Conservation (phyloP, 1,284 basidiomycete genomes). For the Boletus mariae region DNA sequence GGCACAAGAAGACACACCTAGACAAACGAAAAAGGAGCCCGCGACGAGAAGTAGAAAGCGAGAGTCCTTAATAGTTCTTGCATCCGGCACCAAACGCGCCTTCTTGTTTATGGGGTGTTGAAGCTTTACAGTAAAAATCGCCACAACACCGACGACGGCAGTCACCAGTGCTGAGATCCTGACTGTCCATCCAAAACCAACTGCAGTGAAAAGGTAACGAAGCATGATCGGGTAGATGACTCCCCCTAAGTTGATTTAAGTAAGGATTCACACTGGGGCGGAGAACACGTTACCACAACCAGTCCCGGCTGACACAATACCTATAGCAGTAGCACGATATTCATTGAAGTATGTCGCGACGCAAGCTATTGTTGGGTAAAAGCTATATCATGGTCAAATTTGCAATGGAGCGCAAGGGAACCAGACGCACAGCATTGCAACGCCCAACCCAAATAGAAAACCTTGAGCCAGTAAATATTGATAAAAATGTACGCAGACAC, state of each 20-base stretch:
- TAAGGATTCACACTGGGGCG: constrained; percentile 17
- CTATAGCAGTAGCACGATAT: constrained; percentile 58
- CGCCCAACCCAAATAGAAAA: constrained; percentile 55
- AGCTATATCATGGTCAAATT: constrained; percentile 37
- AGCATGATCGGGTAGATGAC: constrained; percentile 67
- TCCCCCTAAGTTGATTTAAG: constrained; percentile 43
- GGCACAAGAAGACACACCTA: constrained; percentile 32
- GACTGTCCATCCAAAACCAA: constrained; percentile 64
- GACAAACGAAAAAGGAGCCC: constrained; percentile 49
- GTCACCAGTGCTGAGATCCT: constrained; percentile 46
- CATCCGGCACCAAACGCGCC: constrained; percentile 20
- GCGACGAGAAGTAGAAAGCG: constrained; percentile 43
- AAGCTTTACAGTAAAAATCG: constrained; percentile 40
- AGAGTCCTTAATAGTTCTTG: constrained; percentile 40
- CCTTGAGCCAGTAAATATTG: constrained; percentile 61
- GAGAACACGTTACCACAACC: constrained; percentile 42
- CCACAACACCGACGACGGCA: constrained; percentile 38
- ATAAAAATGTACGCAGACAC: constrained; percentile 52
- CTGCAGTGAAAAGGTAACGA: constrained; percentile 47
- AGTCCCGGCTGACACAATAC: constrained; percentile 51
- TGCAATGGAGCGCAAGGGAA: constrained; percentile 2
- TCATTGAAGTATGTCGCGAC: constrained; percentile 52
- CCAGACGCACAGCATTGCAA: constrained; percentile 50
- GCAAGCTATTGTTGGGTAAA: constrained; percentile 54
- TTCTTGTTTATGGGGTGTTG: constrained; percentile 21